These are phyloP conservation scores for Inga oerstediana DNA, from an alignment of 306 rosid genomes.

Conservation along the genomic window DNA sequence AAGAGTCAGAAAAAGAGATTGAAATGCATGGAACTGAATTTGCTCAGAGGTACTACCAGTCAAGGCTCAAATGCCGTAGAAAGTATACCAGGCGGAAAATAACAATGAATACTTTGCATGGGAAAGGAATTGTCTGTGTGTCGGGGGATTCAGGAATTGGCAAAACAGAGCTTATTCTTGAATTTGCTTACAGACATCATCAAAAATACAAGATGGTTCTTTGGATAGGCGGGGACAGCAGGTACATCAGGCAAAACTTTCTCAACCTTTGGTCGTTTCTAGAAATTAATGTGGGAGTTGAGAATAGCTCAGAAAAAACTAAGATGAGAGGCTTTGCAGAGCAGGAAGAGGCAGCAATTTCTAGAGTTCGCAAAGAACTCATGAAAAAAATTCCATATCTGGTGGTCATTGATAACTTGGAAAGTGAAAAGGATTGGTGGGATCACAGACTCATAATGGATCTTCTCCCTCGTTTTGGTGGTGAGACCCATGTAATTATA, in stretches of 20 bases:
- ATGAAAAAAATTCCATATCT: slow-evolving; percentile 87
- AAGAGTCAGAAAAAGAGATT: slow-evolving; percentile 88
- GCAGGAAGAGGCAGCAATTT: slow-evolving; percentile 80
- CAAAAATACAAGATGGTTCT: slow-evolving; percentile 87
- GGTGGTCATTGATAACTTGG: slow-evolving; percentile 84
- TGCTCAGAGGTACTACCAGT: slow-evolving; percentile 55
- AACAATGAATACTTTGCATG: slow-evolving; percentile 66
- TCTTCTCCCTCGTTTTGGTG: slow-evolving; percentile 94
- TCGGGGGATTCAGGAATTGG: slow-evolving; percentile 95
- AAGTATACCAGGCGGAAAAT: slow-evolving; percentile 68
- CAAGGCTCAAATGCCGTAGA: slow-evolving; percentile 58
- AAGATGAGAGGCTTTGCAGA: slow-evolving; percentile 72
- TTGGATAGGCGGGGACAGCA: slow-evolving; percentile 90
- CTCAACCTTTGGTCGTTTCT: slow-evolving; percentile 74
- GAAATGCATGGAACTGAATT: slow-evolving; percentile 75
- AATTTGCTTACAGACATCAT: slow-evolving; percentile 92
- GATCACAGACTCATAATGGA: slow-evolving; percentile 92
- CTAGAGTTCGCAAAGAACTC: slow-evolving; percentile 79
- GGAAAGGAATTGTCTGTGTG: slow-evolving; percentile 84
- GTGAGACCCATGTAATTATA: slow-evolving; percentile 81
- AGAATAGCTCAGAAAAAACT: slow-evolving; percentile 58
- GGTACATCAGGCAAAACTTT: slow-evolving; percentile 81
- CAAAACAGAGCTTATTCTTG: slow-evolving; percentile 91
- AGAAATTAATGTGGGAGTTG: slow-evolving; percentile 80
- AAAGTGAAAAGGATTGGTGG: slow-evolving; percentile 96